Base-by-base conservation (phyloP, 441 rosid species). In the Erodium moschatum region DNA sequence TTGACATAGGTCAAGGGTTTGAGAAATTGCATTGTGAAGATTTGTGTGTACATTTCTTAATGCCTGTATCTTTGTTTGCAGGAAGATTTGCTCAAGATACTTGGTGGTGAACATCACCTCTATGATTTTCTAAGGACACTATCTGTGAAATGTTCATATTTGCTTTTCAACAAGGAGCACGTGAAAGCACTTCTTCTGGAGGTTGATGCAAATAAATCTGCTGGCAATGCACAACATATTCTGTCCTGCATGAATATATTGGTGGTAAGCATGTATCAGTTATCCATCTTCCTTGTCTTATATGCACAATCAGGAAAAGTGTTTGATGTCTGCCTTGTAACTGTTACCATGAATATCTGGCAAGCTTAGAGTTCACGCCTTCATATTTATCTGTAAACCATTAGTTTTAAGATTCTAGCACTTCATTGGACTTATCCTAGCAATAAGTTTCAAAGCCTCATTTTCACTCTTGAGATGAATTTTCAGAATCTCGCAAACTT, bases 11-110 rank as follows among this genome's bases (percentile, higher is more conserved):
- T 60, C 31, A 21, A 60, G 64, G 24, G 11, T 56, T 21, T 35
- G 6, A 7, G 40, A 19, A 60, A 60, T 12, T 20, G 64, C 27
- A 0, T 11, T 60, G 29, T 60, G 11, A 60, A 10, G 63, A 71
- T 56, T 69, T 10, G 33, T 56, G 71, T 64, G 31, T 64, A 61
- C 18, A 61, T 40, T 63, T 27, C 54, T 9, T 60, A 19, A 10
- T 9, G 11, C 64, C 64, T 29, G 4, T 19, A 20, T 60, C 31
- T 21, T 60, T 60, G 27, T 79, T 81, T 79, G 83, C 96, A 95
- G 99, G 96, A 85, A 73, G 97, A 95, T 68, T 82, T 92, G 87
- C 96, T 87, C 74, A 89, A 79, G 77, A 89, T 95, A 77, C 96
- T 95, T 58, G 90, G 96, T 68, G 96, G 88, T 77, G 88, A 87